Conservation (phyloP, 352 stramenopile species). For the Lagenidium giganteum region DNA sequence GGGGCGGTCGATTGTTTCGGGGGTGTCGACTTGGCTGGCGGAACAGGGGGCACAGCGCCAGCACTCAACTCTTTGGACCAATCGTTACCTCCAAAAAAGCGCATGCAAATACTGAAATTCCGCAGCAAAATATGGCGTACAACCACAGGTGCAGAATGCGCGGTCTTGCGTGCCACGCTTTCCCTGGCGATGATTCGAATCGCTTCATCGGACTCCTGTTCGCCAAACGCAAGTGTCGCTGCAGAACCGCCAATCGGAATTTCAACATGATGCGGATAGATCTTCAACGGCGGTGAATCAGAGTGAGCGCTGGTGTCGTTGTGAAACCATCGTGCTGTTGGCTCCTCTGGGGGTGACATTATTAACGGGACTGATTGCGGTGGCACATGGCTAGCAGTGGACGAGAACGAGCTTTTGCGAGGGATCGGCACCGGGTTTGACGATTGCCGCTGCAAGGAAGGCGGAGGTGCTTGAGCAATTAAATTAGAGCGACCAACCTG, state of each 20-base stretch:
- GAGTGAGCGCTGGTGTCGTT: constrained; percentile 24
- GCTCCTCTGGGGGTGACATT: constrained; percentile 44
- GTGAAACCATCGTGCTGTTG: constrained; percentile 62
- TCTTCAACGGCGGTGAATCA: constrained; percentile 40
- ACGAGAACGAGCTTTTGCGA: constrained; percentile 47
- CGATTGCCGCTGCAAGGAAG: constrained; percentile 6
- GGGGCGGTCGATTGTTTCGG: constrained; percentile 1
- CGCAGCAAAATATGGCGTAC: constrained; percentile 62
- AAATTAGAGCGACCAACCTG: not conserved
- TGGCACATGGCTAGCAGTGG: constrained; percentile 32
- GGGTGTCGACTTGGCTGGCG: constrained; percentile 1
- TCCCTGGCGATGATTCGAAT: constrained; percentile 54
- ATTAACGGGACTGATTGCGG: no score
- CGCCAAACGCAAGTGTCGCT: constrained; percentile 67
- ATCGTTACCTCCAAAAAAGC: constrained; percentile 73
- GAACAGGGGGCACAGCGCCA: no score
- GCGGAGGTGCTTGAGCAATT: not conserved
- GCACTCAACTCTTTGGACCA: constrained; percentile 44
- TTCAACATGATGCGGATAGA: constrained; percentile 74
- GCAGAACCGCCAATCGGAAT: constrained; percentile 65
- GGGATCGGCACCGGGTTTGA: constrained; percentile 34
- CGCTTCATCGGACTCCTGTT: constrained; percentile 63
- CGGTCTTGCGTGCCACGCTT: constrained; percentile 29
- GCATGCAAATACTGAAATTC: constrained; percentile 78
- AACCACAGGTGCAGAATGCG: constrained; percentile 37